phyloP scores from a whole-genome alignment of 2,329 filamentous ascomycete genomes.

The Sclerotinia sclerotiorum region DNA sequence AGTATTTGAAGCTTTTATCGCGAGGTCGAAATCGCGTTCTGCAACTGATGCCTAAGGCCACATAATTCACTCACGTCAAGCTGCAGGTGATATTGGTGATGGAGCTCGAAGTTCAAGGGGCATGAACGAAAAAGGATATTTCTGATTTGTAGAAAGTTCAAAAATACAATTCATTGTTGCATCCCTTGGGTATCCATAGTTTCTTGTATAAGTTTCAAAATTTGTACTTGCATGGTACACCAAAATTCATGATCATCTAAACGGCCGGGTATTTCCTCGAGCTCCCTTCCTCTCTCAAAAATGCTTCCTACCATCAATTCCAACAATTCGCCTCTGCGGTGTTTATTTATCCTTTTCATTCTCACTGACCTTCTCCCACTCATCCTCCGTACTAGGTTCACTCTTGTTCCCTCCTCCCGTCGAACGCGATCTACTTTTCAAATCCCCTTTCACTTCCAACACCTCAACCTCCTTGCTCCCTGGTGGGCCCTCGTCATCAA shows the following conservation, averaged over 20 bases:
- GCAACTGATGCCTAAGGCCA: background rate
- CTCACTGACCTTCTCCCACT: constrained; percentile 95
- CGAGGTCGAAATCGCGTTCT: constrained; percentile 9
- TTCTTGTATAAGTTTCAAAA: constrained; percentile 16
- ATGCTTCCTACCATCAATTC: background rate
- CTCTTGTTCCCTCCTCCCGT: constrained; percentile 49
- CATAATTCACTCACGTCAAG: background rate
- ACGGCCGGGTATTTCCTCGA: constrained; percentile 8
- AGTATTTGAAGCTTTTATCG: constrained; percentile 24
- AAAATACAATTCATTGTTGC: constrained; percentile 1
- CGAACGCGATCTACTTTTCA: constrained; percentile 36
- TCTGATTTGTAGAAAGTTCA: background rate
- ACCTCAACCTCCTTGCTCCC: constrained; percentile 39
- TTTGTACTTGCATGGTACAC: constrained; percentile 15
- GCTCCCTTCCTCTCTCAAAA: background rate
- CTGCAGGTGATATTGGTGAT: background rate
- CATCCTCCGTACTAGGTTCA: constrained; percentile 81
- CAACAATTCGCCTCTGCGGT: background rate
- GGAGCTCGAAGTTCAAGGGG: background rate
- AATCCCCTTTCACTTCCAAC: constrained; percentile 32
- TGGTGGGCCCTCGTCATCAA: constrained; percentile 41
- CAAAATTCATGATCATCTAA: constrained; percentile 25
- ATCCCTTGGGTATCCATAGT: constrained; percentile 17
- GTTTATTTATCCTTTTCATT: constrained; percentile 58
- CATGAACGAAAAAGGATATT: background rate